These are phyloP conservation scores for Xylaria castorea DNA, from an alignment of 495 filamentous ascomycete genomes.

Conservation along the genomic window DNA sequence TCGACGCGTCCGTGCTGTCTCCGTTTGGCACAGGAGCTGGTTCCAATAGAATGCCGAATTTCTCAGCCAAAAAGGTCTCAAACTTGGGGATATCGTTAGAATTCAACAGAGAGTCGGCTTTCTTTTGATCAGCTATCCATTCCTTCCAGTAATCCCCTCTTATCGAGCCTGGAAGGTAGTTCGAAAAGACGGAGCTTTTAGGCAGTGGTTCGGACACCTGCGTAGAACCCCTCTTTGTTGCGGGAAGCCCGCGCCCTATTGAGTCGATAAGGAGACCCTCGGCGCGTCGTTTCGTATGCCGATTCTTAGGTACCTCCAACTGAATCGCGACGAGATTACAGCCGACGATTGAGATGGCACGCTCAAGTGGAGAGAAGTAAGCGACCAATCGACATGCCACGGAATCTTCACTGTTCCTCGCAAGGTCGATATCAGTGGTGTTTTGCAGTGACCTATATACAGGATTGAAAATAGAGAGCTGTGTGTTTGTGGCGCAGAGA, in stretches of 20 bases:
- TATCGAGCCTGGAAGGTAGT: constrained; percentile 47
- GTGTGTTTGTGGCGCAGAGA: constrained; percentile 48
- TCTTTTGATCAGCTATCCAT: constrained; percentile 43
- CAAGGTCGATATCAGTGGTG: constrained; percentile 50
- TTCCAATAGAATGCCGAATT: constrained; percentile 46
- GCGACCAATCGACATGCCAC: constrained; percentile 55
- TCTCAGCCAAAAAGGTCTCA: constrained; percentile 58
- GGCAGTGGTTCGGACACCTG: constrained; percentile 26
- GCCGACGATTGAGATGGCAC: constrained; percentile 64
- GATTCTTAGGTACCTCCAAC: constrained; percentile 64
- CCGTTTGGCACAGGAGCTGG: constrained; percentile 32
- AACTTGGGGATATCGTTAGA: constrained; percentile 56
- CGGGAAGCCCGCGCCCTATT: constrained; percentile 63
- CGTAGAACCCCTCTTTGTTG: constrained; percentile 32
- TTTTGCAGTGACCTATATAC: constrained; percentile 70
- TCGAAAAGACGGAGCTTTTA: constrained; percentile 44
- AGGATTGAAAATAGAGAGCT: constrained; percentile 67
- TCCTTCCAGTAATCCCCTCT: constrained; percentile 44
- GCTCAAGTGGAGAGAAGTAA: constrained; percentile 68
- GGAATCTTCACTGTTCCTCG: constrained; percentile 30
- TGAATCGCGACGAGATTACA: constrained; percentile 67
- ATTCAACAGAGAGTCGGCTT: constrained; percentile 55
- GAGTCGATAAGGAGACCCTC: constrained; percentile 75
- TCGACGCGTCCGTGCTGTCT: constrained; percentile 26
- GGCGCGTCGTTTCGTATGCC: constrained; percentile 65